Evolutionary conservation across 305 asterid species (phyloP).

Genomic region (Lippia alba): DNA sequence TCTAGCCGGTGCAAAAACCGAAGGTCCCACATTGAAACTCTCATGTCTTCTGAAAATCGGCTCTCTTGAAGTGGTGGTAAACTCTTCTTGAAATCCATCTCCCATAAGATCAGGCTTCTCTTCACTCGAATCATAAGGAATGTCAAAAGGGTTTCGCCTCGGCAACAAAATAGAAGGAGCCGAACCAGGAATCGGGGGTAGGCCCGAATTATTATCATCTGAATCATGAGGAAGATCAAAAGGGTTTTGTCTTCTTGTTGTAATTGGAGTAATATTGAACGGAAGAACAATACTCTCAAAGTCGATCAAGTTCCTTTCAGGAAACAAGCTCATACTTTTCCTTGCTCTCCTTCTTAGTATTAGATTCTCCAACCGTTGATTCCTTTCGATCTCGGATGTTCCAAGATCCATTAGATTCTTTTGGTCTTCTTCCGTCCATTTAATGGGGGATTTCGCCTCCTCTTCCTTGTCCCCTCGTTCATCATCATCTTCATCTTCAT

Average conservation of each 20-base stretch:
- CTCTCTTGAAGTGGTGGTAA: slow-evolving; percentile 58
- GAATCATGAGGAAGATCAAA: slow-evolving; percentile 65
- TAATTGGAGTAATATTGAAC: slow-evolving; percentile 65
- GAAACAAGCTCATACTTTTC: slow-evolving; percentile 53
- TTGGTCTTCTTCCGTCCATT: slow-evolving; percentile 97
- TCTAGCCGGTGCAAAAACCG: slow-evolving; percentile 60
- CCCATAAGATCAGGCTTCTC: slow-evolving; percentile 83
- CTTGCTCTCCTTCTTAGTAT: slow-evolving; percentile 84
- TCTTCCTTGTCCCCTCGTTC: slow-evolving; percentile 56
- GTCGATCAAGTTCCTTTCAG: slow-evolving; percentile 83
- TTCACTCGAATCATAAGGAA: slow-evolving; percentile 84
- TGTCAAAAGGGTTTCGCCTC: slow-evolving; percentile 84
- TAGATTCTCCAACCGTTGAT: slow-evolving; percentile 85
- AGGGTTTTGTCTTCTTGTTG: slow-evolving; percentile 79
- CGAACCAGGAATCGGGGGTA: slow-evolving; percentile 93
- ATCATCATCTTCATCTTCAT: slow-evolving; percentile 66
- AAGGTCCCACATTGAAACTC: slow-evolving; percentile 75
- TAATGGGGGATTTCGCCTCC: slow-evolving; percentile 59
- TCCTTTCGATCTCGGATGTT: slow-evolving; percentile 90
- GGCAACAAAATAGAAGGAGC: slow-evolving; percentile 90
- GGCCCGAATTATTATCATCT: slow-evolving; percentile 49
- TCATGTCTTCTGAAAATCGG: slow-evolving; percentile 68
- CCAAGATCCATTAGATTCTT: slow-evolving; percentile 96
- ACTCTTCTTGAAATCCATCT: slow-evolving; percentile 76
- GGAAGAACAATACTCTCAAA: slow-evolving; percentile 74